phyloP scores from a whole-genome alignment of 2,329 filamentous ascomycete genomes.

The Biscogniauxia marginata region DNA sequence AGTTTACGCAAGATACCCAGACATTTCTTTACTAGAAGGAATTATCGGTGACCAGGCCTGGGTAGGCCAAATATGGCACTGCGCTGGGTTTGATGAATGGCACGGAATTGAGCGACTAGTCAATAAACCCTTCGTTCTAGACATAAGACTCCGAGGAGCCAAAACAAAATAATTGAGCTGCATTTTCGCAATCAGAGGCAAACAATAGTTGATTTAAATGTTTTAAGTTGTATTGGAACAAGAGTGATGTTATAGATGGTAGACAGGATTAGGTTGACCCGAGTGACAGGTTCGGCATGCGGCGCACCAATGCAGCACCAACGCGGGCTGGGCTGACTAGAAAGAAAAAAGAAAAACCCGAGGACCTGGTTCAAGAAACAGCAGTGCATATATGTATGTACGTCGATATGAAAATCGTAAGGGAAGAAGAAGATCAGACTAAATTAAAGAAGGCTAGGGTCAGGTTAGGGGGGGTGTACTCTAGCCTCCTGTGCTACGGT shows the following conservation, averaged over 20 bases:
- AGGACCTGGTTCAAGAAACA: not conserved
- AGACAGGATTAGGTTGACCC: not conserved
- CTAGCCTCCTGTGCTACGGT: constrained; percentile 22
- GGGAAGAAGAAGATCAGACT: not conserved
- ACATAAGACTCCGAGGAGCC: not conserved
- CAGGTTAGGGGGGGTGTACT: constrained; percentile 13
- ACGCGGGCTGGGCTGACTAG: not conserved
- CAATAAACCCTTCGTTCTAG: not conserved
- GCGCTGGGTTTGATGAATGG: not conserved
- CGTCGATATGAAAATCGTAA: constrained; percentile 7
- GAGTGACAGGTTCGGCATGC: not conserved
- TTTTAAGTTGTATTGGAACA: not conserved
- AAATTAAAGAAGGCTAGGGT: not conserved
- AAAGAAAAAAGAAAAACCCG: not conserved
- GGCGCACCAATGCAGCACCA: not conserved
- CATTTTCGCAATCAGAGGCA: not conserved
- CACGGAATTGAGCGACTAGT: not conserved
- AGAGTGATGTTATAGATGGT: not conserved
- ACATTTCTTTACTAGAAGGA: not conserved
- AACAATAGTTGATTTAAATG: not conserved
- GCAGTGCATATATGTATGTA: not conserved
- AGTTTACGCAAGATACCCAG: not conserved
- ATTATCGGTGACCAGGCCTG: not conserved
- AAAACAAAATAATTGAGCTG: not conserved
- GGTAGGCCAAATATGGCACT: not conserved